A percentile compares a stretch with the other conserved stretches of the same genome.
Conservation (phyloP, 257 asterid species). For the Solanum virginianum region DNA sequence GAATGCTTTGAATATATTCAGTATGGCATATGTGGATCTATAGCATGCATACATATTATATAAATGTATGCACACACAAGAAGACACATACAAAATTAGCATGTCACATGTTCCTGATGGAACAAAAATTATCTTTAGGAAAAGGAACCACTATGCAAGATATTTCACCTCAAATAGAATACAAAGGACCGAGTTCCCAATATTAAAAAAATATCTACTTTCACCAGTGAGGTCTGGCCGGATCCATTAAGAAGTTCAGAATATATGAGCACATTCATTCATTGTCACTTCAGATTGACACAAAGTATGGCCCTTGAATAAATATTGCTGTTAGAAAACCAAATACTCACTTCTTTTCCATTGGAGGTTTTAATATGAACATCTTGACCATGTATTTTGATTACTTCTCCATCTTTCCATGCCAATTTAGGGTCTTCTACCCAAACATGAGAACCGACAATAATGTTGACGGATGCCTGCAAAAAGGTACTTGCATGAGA, state of each 20-base stretch:
- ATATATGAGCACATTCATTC: not conserved
- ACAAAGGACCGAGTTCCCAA: not conserved
- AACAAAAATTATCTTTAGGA: not conserved
- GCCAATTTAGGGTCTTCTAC: slow-evolving; percentile 89
- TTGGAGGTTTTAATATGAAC: slow-evolving; percentile 70
- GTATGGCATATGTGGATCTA: not conserved
- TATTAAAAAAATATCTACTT: not conserved
- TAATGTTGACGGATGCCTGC: slow-evolving; percentile 89
- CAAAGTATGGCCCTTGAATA: not conserved
- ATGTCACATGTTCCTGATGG: not conserved
- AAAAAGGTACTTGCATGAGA: slow-evolving; percentile 12
- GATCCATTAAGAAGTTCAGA: not conserved
- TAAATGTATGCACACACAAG: not conserved
- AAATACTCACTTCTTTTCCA: slow-evolving; percentile 64
- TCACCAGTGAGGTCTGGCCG: not conserved
- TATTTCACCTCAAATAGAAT: not conserved
- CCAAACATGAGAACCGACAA: slow-evolving; percentile 95
- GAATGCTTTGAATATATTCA: not conserved
- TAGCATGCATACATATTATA: not conserved
- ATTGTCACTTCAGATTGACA: not conserved
- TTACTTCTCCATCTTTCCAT: slow-evolving; percentile 92
- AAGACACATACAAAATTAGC: not conserved
- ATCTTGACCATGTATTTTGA: slow-evolving; percentile 65
- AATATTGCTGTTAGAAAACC: not conserved
- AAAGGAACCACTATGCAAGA: not conserved